Evolutionary conservation across 1,284 basidiomycete species (phyloP).

Genomic region (Heterobasidion annosum): DNA sequence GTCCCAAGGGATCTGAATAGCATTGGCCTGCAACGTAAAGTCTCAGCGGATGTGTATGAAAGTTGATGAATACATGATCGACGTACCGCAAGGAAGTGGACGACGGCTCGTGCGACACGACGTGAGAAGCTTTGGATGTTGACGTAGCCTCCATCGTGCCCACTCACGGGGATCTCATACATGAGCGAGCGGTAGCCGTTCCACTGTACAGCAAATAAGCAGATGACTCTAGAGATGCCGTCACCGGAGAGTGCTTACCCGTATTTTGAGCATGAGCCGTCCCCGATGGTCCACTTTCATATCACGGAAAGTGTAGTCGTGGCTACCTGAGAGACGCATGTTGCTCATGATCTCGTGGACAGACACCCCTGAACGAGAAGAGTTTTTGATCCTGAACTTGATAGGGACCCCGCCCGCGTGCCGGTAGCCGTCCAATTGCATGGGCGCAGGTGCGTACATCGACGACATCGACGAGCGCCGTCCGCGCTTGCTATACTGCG

Average conservation of each 20-base stretch:
- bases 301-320: constrained; percentile 52
- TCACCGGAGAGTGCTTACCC: constrained; percentile 27
- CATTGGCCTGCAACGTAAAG: constrained; percentile 38
- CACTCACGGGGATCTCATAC: constrained; percentile 67
- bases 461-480: constrained; percentile 9
- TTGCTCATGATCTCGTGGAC: constrained; percentile 64
- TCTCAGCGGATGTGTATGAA: not conserved
- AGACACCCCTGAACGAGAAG: constrained; percentile 54
- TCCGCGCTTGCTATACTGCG: constrained; percentile 7
- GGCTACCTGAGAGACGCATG: constrained; percentile 47
- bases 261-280: constrained; percentile 52
- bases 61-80: constrained; percentile 1
- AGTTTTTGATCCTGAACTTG: constrained; percentile 68
- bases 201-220: constrained; percentile 39
- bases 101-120: constrained; percentile 58
- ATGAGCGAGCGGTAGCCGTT: constrained; percentile 60
- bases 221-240: not conserved
- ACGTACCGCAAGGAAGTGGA: constrained; percentile 65
- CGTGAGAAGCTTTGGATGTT: constrained; percentile 60
- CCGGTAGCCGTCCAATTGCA: constrained; percentile 4
- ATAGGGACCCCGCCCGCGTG: constrained; percentile 26
- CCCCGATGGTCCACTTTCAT: constrained; percentile 51
- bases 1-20: constrained; percentile 59
- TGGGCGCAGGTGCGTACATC: not conserved
- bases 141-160: constrained; percentile 45